Percentiles rank a stretch among this genome's conserved stretches.
Evolutionary conservation across 2,329 filamentous ascomycete species (phyloP).

Genomic region (Calonectria crousiana): DNA sequence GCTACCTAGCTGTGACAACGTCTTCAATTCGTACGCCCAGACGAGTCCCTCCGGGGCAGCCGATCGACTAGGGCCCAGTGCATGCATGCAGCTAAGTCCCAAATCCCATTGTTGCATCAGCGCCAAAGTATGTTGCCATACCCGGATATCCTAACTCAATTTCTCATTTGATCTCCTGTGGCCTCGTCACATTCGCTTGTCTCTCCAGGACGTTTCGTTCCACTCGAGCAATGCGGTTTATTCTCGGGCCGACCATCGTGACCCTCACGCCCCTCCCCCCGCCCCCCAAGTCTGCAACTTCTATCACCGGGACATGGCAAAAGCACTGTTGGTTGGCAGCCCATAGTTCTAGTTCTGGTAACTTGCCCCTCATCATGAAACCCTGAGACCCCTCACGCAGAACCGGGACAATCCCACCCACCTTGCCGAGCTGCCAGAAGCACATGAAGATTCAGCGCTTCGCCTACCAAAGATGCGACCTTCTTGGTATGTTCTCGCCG

Average conservation of each 20-base stretch:
- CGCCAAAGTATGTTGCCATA: background rate
- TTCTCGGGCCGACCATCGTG: background rate
- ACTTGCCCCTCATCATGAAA: slow-evolving; percentile 18
- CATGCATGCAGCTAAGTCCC: slow-evolving; percentile 21
- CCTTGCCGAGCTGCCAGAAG: slow-evolving; percentile 8
- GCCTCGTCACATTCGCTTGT: slow-evolving; percentile 4
- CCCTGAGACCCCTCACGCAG: slow-evolving; percentile 14
- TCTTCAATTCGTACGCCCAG: background rate
- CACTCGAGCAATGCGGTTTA: background rate
- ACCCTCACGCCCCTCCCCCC: slow-evolving; percentile 5
- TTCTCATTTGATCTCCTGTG: slow-evolving; percentile 15
- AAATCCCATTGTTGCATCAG: slow-evolving; percentile 21
- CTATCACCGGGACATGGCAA: slow-evolving; percentile 6
- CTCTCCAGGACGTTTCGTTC: background rate
- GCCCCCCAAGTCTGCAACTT: background rate
- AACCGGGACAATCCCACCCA: slow-evolving; percentile 17
- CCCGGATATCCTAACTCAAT: slow-evolving; percentile 6
- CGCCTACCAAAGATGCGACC: background rate
- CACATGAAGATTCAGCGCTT: slow-evolving; percentile 13
- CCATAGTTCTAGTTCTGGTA: slow-evolving; percentile 12
- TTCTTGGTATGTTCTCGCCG: background rate
- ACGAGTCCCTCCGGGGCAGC: slow-evolving; percentile 16
- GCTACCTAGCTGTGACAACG: background rate
- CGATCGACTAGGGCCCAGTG: slow-evolving; percentile 32
- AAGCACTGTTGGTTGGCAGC: background rate